These are phyloP conservation scores for Saccharomycopsis synnaedendra DNA, from an alignment of 805 yeast species.

Conservation along the genomic window DNA sequence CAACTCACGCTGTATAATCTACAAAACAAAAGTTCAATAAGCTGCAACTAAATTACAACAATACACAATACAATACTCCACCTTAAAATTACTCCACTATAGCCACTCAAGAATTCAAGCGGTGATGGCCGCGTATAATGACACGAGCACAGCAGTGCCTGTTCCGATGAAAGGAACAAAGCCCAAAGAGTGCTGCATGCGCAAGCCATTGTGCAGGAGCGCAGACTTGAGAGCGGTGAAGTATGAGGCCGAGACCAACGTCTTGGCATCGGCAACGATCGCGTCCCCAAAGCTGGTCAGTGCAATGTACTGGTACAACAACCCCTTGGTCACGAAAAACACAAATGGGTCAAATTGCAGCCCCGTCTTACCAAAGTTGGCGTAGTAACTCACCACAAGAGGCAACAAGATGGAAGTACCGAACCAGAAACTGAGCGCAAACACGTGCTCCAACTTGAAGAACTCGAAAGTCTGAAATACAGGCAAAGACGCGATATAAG, in stretches of 20 bases:
- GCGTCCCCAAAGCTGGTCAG: slow-evolving; percentile 10
- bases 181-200: slow-evolving; percentile 23
- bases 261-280: not conserved
- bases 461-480: slow-evolving; percentile 13
- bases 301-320: slow-evolving; percentile 29
- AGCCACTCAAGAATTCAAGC: slow-evolving; percentile 4
- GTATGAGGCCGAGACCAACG: not conserved
- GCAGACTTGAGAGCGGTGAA: slow-evolving; percentile 12
- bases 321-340: slow-evolving; percentile 36
- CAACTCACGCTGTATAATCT: too few relatives aligned
- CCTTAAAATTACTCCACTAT: not conserved
- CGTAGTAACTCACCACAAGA: not conserved
- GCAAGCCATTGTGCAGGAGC: slow-evolving; percentile 18
- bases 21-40: too few relatives aligned
- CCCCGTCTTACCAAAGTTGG: slow-evolving; percentile 11
- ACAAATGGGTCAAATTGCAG: slow-evolving; percentile 38
- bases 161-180: slow-evolving; percentile 24
- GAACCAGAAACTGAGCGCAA: slow-evolving; percentile 20
- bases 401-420: slow-evolving; percentile 1
- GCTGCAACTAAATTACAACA: too few relatives aligned
- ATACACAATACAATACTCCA: too few relatives aligned
- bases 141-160: slow-evolving; percentile 22
- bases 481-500: not conserved
- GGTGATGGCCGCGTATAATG: slow-evolving; percentile 26
- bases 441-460: slow-evolving; percentile 17